These are phyloP conservation scores for Senna tora DNA, from an alignment of 306 rosid genomes.

Conservation along the genomic window DNA sequence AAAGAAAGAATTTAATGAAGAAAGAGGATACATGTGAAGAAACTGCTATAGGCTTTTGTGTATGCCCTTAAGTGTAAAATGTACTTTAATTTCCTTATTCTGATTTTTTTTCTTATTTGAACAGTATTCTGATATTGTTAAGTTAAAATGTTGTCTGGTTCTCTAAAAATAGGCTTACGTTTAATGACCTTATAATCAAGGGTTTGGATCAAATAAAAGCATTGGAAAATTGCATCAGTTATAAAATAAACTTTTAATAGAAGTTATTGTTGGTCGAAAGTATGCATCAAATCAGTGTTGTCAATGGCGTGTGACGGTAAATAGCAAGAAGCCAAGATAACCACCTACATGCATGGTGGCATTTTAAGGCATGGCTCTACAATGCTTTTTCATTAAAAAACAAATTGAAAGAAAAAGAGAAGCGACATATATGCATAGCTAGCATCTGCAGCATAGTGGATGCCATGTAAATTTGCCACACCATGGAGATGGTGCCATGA, in stretches of 20 bases:
- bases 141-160: constrained; percentile 8
- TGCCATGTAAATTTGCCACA: too few species aligned
- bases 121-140: not conserved
- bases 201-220: not conserved
- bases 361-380: too few species aligned
- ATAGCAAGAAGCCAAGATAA: too few species aligned
- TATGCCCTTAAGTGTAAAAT: not conserved
- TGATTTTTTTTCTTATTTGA: constrained; percentile 6
- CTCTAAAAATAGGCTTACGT: not conserved
- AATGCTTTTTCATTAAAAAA: too few species aligned
- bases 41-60: constrained; percentile 11
- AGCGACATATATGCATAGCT: too few species aligned
- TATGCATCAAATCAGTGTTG: not conserved
- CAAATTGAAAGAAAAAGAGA: too few species aligned
- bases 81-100: constrained; percentile 14
- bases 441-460: too few species aligned
- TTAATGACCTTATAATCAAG: not conserved
- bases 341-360: too few species aligned
- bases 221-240: not conserved
- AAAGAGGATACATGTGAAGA: too few species aligned
- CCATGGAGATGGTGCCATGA: not conserved
- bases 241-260: not conserved
- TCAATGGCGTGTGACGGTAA: too few species aligned
- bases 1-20: too few species aligned
- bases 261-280: not conserved